Evolutionary conservation across 2,329 filamentous ascomycete species (phyloP).

Genomic region (Calycina marina): DNA sequence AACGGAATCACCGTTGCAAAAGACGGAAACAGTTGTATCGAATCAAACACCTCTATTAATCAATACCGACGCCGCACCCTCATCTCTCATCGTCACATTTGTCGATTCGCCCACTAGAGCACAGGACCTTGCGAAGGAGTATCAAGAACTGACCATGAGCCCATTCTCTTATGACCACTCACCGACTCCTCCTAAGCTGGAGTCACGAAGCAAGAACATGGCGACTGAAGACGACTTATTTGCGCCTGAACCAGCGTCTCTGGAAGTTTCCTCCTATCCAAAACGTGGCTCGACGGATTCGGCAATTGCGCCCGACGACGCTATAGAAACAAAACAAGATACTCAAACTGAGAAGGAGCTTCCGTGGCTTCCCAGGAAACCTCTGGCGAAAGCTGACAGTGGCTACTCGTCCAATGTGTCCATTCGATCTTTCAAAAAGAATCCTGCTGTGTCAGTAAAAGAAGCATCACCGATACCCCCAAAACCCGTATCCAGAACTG

Average conservation of each 20-base stretch:
- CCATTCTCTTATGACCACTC: slow-evolving; percentile 24
- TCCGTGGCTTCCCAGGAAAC: too few relatives aligned
- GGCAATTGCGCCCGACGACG: slow-evolving; percentile 8
- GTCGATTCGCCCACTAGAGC: slow-evolving; percentile 13
- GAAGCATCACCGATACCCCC: slow-evolving; percentile 2
- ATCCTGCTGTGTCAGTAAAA: slow-evolving; percentile 10
- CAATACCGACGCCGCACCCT: slow-evolving; percentile 4
- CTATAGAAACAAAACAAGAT: slow-evolving; percentile 1
- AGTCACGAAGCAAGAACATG: slow-evolving; percentile 33
- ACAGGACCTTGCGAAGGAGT: slow-evolving; percentile 13
- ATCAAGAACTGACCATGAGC: slow-evolving; percentile 18
- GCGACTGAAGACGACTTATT: slow-evolving; percentile 35
- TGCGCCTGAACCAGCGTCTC: slow-evolving; percentile 15
- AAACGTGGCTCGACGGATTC: slow-evolving; percentile 15
- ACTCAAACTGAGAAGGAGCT: slow-evolving; percentile 7
- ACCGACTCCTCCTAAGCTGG: slow-evolving; percentile 19
- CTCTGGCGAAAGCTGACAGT: slow-evolving; percentile 42
- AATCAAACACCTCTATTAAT: not conserved
- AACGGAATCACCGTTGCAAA: slow-evolving; percentile 13
- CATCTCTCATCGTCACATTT: slow-evolving; percentile 10
- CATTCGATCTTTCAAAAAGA: slow-evolving; percentile 33
- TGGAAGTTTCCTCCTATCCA: slow-evolving; percentile 3
- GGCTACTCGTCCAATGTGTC: slow-evolving; percentile 48
- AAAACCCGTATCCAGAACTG: slow-evolving; percentile 3
- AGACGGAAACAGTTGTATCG: not conserved